Conservation (phyloP, 768 basidiomycete species). For the Phallus indusiatus region DNA sequence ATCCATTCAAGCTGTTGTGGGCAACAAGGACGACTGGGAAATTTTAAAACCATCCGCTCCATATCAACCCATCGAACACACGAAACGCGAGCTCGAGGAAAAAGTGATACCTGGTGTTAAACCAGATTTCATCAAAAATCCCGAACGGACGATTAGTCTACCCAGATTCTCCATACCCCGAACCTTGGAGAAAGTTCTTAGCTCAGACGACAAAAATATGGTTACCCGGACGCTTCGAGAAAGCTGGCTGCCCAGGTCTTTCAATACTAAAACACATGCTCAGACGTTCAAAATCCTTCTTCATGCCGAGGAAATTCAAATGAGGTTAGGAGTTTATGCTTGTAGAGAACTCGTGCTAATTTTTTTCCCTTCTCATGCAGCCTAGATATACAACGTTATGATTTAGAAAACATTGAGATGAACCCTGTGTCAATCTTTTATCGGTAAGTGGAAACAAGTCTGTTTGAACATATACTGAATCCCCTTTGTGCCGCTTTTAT, state of each 20-base stretch:
- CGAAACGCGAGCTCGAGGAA: constrained; percentile 9
- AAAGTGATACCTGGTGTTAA: constrained; percentile 17
- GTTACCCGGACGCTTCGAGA: constrained; percentile 18
- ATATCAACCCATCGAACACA: constrained; percentile 22
- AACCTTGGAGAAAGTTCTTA: not conserved
- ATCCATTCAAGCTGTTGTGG: constrained; percentile 35
- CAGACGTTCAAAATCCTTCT: constrained; percentile 41
- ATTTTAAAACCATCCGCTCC: constrained; percentile 35
- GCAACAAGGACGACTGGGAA: constrained; percentile 39
- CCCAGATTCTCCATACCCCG: not conserved
- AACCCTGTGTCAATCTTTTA: constrained; percentile 7
- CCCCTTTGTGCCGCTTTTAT: not conserved
- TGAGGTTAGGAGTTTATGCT: constrained; percentile 25
- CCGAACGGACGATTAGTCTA: not conserved
- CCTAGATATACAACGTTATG: constrained; percentile 24
- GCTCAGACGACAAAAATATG: constrained; percentile 27
- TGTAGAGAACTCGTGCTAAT: not conserved
- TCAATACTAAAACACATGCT: constrained; percentile 32
- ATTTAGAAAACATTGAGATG: constrained; percentile 15
- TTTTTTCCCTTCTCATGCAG: constrained; percentile 3
- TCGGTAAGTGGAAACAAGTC: constrained; percentile 12
- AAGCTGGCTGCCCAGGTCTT: constrained; percentile 26
- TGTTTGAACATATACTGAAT: not conserved
- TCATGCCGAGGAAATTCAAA: constrained; percentile 45
- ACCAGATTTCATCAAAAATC: constrained; percentile 9